These are phyloP conservation scores for Penicillium sp. DNA, from an alignment of 2,329 filamentous ascomycete genomes.

Conservation along the genomic window DNA sequence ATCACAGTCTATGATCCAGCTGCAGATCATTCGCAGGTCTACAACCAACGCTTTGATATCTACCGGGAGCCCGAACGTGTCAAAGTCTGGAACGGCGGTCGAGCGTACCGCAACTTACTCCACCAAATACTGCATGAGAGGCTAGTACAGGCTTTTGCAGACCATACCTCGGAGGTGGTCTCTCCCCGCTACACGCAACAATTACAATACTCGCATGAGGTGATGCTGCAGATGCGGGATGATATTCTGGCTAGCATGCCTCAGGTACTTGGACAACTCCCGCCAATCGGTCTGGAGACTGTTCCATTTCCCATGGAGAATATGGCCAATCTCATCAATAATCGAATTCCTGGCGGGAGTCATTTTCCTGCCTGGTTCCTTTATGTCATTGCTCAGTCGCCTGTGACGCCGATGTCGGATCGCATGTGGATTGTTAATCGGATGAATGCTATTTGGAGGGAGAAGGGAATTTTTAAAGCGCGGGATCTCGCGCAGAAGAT, in stretches of 20 bases:
- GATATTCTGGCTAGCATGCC: not conserved
- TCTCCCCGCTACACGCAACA: not conserved
- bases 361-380: not conserved
- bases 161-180: not conserved
- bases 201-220: not conserved
- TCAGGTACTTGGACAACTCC: not conserved
- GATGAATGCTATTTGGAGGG: not conserved
- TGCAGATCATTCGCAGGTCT: not conserved
- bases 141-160: not conserved
- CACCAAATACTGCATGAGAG: not conserved
- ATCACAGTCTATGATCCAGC: not conserved
- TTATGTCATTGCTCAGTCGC: not conserved
- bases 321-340: not conserved
- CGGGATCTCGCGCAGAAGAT: not conserved
- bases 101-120: not conserved
- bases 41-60: not conserved
- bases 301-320: not conserved
- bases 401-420: not conserved
- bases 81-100: not conserved
- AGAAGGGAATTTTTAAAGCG: not conserved
- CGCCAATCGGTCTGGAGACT: not conserved
- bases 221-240: not conserved
- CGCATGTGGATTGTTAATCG: not conserved
- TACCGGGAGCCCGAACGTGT: not conserved
- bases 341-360: not conserved